These are phyloP conservation scores for Arachnopeziza araneosa DNA, from an alignment of 2,329 filamentous ascomycete genomes.

Conservation along the genomic window DNA sequence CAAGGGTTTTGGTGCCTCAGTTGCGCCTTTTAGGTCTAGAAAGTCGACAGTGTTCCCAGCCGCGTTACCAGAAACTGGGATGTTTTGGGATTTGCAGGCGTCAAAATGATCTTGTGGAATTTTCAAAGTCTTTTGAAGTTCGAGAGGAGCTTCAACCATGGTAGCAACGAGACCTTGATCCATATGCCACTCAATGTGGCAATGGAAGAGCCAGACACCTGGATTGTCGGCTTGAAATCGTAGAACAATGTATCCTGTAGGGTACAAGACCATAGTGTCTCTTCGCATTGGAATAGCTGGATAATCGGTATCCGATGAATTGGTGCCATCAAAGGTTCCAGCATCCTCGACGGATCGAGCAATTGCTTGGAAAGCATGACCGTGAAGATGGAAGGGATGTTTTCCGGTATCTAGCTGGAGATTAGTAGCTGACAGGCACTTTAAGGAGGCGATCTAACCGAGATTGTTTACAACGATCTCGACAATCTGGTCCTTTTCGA, in stretches of 20 bases:
- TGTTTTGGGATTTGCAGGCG: constrained; percentile 47
- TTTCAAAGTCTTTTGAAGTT: constrained; percentile 34
- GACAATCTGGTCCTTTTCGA: constrained; percentile 61
- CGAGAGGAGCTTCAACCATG: constrained; percentile 37
- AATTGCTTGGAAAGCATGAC: constrained; percentile 66
- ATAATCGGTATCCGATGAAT: constrained; percentile 41
- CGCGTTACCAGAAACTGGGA: constrained; percentile 62
- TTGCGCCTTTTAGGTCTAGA: constrained; percentile 54
- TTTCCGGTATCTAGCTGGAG: constrained; percentile 50
- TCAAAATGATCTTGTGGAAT: constrained; percentile 56
- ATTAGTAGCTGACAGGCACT: neutral
- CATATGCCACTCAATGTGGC: constrained; percentile 76
- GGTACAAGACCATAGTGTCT: constrained; percentile 60
- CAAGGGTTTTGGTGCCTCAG: constrained; percentile 19
- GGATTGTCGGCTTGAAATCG: constrained; percentile 64
- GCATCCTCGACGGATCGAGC: constrained; percentile 53
- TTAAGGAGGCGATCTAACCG: constrained; percentile 14
- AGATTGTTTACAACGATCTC: constrained; percentile 75
- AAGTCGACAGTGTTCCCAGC: constrained; percentile 63
- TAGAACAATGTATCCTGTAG: constrained; percentile 62
- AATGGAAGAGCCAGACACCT: constrained; percentile 70
- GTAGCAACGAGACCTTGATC: constrained; percentile 60
- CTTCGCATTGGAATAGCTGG: constrained; percentile 56
- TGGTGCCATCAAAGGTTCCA: constrained; percentile 46
- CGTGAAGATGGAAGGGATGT: constrained; percentile 74